Percentiles rank a stretch among this genome's conserved stretches.
These are phyloP conservation scores for Apophysomyces variabilis DNA, from an alignment of 371 early-diverging fungal species.

Conservation along the genomic window DNA sequence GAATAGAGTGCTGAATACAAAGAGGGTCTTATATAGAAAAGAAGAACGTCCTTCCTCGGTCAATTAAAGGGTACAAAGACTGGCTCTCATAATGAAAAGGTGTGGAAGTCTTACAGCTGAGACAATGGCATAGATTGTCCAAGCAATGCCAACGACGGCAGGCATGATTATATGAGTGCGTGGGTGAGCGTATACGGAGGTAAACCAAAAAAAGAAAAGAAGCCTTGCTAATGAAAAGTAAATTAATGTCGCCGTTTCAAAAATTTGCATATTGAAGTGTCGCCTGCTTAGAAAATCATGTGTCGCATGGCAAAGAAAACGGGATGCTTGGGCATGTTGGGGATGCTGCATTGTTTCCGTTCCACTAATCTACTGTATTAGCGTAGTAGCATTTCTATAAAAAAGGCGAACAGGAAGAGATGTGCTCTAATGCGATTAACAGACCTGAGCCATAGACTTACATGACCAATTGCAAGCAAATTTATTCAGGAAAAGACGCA, in stretches of 20 bases:
- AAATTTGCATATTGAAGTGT: too few species aligned
- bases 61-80: background rate
- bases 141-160: slow-evolving; percentile 41
- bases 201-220: slow-evolving; percentile 3
- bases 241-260: background rate
- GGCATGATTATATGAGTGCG: slow-evolving; percentile 18
- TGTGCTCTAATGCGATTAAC: too few species aligned
- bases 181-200: background rate
- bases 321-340: too few species aligned
- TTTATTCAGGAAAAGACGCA: too few species aligned
- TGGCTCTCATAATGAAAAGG: background rate
- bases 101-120: slow-evolving; percentile 24
- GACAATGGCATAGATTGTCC: slow-evolving; percentile 37
- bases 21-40: slow-evolving; percentile 36
- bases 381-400: too few species aligned
- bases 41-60: background rate
- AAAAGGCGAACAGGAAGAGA: too few species aligned
- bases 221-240: background rate
- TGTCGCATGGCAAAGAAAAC: too few species aligned
- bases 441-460: too few species aligned
- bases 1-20: slow-evolving; percentile 54
- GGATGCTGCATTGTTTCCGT: too few species aligned
- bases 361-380: too few species aligned
- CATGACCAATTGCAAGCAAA: too few species aligned
- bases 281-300: too few species aligned